Conservation (phyloP, 73 alveolate species). For the Uronychia binucleata region DNA sequence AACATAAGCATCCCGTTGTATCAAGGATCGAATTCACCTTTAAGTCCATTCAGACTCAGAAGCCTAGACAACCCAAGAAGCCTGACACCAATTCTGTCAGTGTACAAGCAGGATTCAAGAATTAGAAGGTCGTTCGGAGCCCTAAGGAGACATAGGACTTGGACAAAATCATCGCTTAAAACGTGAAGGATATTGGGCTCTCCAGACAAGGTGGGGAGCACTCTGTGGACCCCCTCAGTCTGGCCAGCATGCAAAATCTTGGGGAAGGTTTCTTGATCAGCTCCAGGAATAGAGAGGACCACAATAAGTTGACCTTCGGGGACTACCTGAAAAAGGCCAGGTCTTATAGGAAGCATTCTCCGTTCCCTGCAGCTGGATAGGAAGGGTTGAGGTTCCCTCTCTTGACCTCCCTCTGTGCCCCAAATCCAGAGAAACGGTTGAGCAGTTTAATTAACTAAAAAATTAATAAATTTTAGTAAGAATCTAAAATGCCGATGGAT, state of each 20-base stretch:
- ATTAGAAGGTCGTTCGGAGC: neutral
- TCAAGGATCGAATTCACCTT: neutral
- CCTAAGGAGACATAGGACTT: neutral
- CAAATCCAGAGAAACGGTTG: neutral
- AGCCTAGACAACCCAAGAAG: no score
- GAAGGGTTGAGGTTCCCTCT: neutral
- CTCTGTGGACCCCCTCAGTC: neutral
- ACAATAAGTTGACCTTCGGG: neutral
- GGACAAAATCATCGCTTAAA: neutral
- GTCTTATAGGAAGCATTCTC: neutral
- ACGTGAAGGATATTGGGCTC: neutral
- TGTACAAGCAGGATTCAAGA: neutral
- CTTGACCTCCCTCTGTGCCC: neutral
- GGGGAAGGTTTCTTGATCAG: no score
- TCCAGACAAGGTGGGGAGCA: neutral
- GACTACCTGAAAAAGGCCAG: neutral
- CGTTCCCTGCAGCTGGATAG: neutral
- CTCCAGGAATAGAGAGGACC: neutral
- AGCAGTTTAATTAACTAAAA: neutral
- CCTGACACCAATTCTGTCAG: no score
- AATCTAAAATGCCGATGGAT: neutral
- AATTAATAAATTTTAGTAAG: no score
- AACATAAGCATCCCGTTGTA: neutral
- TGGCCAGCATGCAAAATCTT: neutral
- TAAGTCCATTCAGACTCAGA: neutral